These are phyloP conservation scores for Tinospora cordifolia DNA, from an alignment of 164 flowering plant species.

Conservation along the genomic window DNA sequence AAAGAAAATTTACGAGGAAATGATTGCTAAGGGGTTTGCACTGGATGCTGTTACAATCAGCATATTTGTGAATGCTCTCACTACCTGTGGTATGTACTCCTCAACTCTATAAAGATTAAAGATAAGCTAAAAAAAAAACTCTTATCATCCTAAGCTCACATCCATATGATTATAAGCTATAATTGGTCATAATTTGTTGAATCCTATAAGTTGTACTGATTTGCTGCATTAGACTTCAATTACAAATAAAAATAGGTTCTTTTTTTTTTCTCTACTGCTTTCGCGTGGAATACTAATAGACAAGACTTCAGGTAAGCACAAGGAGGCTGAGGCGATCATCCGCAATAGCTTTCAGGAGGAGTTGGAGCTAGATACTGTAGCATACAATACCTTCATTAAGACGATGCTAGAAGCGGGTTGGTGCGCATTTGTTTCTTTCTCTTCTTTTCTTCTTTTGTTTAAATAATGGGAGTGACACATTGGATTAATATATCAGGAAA, in stretches of 20 bases:
- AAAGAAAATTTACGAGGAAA: slow-evolving; percentile 42
- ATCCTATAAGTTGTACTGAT: no score
- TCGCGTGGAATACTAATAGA: background rate
- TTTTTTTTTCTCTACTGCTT: background rate
- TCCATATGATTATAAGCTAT: background rate
- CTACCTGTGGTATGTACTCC: slow-evolving; percentile 39
- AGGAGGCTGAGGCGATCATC: slow-evolving; percentile 52
- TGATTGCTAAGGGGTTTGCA: slow-evolving; percentile 38
- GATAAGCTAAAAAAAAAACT: background rate
- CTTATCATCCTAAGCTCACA: background rate
- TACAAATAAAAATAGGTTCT: background rate
- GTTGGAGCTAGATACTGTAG: slow-evolving; percentile 75
- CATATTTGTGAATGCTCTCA: slow-evolving; percentile 59
- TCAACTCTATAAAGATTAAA: no score
- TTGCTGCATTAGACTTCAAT: no score
- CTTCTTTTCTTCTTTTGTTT: background rate
- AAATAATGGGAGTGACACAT: slow-evolving; percentile 1
- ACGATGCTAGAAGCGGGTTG: slow-evolving; percentile 91
- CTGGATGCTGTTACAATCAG: slow-evolving; percentile 59
- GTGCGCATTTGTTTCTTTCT: background rate
- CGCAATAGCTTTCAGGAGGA: slow-evolving; percentile 30
- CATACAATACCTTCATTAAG: slow-evolving; percentile 81
- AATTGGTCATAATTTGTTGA: no score
- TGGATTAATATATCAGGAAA: slow-evolving; percentile 46
- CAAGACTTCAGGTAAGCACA: slow-evolving; percentile 47